Evolutionary conservation across 1,284 basidiomycete species (phyloP).

Genomic region (Puccinia polysora): DNA sequence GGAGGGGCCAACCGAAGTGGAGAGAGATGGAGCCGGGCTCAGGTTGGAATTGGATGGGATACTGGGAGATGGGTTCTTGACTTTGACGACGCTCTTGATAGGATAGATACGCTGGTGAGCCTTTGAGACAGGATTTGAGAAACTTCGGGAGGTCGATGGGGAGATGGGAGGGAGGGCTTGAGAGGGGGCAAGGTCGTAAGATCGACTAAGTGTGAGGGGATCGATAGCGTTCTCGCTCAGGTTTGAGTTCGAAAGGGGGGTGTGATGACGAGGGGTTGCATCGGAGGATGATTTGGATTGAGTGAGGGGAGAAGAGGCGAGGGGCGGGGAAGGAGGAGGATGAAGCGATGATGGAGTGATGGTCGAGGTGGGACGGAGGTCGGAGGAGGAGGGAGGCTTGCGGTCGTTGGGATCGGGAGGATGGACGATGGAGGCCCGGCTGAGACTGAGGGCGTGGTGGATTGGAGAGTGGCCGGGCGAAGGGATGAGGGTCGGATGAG

Average conservation of each 20-base stretch:
- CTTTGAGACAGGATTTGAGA: neutral
- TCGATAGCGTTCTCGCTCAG: too few species aligned
- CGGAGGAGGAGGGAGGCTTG: neutral
- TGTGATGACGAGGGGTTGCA: neutral
- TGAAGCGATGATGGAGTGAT: neutral
- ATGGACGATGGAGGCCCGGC: too few species aligned
- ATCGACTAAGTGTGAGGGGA: neutral
- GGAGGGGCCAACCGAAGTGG: neutral
- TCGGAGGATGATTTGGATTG: neutral
- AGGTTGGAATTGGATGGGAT: neutral
- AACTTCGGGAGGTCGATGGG: neutral
- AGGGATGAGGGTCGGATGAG: too few species aligned
- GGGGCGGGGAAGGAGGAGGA: neutral
- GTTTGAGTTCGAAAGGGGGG: neutral
- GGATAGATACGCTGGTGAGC: neutral
- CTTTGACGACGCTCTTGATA: slow-evolving; percentile 7
- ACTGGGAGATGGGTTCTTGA: neutral
- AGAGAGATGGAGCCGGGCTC: neutral
- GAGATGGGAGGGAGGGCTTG: neutral
- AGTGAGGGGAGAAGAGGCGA: neutral
- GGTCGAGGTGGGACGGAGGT: neutral
- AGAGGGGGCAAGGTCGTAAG: neutral
- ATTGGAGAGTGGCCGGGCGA: too few species aligned
- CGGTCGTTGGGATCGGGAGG: too few species aligned
- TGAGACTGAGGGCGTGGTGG: too few species aligned